Conservation (phyloP, 2,329 filamentous ascomycete species). For the Fusarium brevicatenulatum region DNA sequence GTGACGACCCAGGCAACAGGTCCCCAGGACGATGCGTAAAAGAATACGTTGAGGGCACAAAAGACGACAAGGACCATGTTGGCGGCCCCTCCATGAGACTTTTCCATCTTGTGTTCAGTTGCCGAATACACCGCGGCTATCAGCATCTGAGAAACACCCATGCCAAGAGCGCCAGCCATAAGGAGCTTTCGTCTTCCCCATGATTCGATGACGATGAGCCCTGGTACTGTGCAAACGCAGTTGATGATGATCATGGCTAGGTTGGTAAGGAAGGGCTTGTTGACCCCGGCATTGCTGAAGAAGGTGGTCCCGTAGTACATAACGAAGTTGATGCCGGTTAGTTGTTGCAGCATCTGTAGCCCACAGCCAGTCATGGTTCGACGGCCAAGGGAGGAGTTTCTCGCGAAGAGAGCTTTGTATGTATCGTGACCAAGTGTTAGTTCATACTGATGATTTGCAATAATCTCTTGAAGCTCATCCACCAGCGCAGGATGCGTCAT, state of each 20-base stretch:
- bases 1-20: slow-evolving; percentile 81
- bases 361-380: slow-evolving; percentile 77
- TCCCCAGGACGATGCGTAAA: slow-evolving; percentile 82
- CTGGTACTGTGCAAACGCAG: slow-evolving; percentile 77
- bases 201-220: slow-evolving; percentile 78
- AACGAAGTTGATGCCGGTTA: slow-evolving; percentile 80
- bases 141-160: slow-evolving; percentile 73
- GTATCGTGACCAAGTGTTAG: slow-evolving; percentile 69
- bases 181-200: slow-evolving; percentile 79
- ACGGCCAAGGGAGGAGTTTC: slow-evolving; percentile 72
- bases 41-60: slow-evolving; percentile 77
- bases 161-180: slow-evolving; percentile 78
- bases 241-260: slow-evolving; percentile 83
- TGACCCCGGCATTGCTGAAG: slow-evolving; percentile 69
- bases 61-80: slow-evolving; percentile 72
- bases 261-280: slow-evolving; percentile 73
- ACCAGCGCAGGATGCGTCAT: slow-evolving; percentile 77
- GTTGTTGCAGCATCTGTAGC: slow-evolving; percentile 81
- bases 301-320: slow-evolving; percentile 82
- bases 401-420: slow-evolving; percentile 69
- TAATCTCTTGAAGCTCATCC: slow-evolving; percentile 79
- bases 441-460: slow-evolving; percentile 80
- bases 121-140: slow-evolving; percentile 71
- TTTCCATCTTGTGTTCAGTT: slow-evolving; percentile 35
- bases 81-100: slow-evolving; percentile 53